Evolutionary conservation across 208 protist genomes (phyloP), one percentile per base, ranked within the genome.

Genomic region (Naegleria fowleri): DNA sequence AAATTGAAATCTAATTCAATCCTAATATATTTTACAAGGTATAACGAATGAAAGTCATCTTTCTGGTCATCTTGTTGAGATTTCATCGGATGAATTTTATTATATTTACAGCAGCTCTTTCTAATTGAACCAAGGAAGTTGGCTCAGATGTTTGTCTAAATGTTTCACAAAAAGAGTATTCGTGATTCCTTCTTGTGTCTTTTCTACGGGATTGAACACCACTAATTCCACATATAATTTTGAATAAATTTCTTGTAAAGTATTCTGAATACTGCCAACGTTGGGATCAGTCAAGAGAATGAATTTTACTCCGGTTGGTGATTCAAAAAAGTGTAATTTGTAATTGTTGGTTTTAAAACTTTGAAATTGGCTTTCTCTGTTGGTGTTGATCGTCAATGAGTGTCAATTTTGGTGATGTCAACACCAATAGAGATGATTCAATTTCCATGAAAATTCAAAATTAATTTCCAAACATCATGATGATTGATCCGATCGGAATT

Each of bases 271-370:
- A 41, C 67, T 38, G 33, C n/a, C 48, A 5, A 67, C 86, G 67
- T 59, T 67, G 5, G 86, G 41, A 40, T 89, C 86, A 19, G 86
- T 89, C 6, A 89, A 11, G 7, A 89, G 11, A 7, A 89, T 89
- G 33, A 89, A 89, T 67, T 89, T 89, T 5, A 67, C 0, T 19
- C 48, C 48, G 29, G 86, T 89, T 5, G 86, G 86, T 15, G 86
- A 89, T 38, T 67, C 41, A 67, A 55, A 89, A 67, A 67, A 89
- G 25, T 89, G 86, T 29, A 89, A 29, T n/a, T 89, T 89, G n/a
- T 89, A 89, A 38, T 39, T 89, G 7, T 67, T 67, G 0, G 86
- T 89, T 38, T 89, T 89, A 40, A 89, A 67, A 43, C 36, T 51
- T 41, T 67, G 41, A 67, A 89, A 89, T 15, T 19, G 13, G 36